Percentiles rank a stretch among this genome's conserved stretches.
Evolutionary conservation across 1,139 yeast species (phyloP).

Genomic region (Geotrichum phurueaensis): DNA sequence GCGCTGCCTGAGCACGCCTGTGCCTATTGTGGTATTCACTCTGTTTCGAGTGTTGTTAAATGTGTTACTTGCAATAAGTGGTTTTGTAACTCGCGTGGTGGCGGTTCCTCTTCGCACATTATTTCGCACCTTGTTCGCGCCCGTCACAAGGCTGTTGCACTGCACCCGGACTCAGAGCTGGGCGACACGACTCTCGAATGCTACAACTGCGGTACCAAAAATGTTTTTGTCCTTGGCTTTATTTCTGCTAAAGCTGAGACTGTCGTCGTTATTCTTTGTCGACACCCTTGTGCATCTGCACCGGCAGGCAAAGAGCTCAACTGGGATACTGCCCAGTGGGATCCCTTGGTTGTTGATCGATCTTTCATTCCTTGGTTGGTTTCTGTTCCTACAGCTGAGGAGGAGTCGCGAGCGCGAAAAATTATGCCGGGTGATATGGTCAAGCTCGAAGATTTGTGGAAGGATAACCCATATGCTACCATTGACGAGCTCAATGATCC

Average conservation of each 20-base stretch:
- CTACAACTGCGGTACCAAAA: slow-evolving; percentile 80
- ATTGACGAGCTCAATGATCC: slow-evolving; percentile 46
- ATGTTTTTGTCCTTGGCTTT: slow-evolving; percentile 77
- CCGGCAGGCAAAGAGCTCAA: slow-evolving; percentile 38
- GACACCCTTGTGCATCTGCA: slow-evolving; percentile 82
- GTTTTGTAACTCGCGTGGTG: slow-evolving; percentile 81
- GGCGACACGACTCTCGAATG: slow-evolving; percentile 87
- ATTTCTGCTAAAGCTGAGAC: slow-evolving; percentile 84
- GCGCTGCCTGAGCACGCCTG: slow-evolving; percentile 35
- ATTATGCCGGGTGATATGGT: slow-evolving; percentile 63
- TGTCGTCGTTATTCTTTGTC: slow-evolving; percentile 79
- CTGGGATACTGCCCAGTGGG: slow-evolving; percentile 92
- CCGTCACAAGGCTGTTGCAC: slow-evolving; percentile 63
- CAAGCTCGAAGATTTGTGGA: slow-evolving; percentile 78
- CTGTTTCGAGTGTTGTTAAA: slow-evolving; percentile 61
- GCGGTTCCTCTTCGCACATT: slow-evolving; percentile 68
- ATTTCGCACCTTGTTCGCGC: slow-evolving; percentile 80
- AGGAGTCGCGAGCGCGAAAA: slow-evolving; percentile 47
- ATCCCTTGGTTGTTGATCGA: slow-evolving; percentile 73
- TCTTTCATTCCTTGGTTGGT: slow-evolving; percentile 81
- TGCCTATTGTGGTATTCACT: slow-evolving; percentile 68
- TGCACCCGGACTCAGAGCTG: slow-evolving; percentile 75
- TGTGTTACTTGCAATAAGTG: slow-evolving; percentile 77
- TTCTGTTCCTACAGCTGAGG: slow-evolving; percentile 60
- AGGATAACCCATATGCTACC: slow-evolving; percentile 62